Base-by-base conservation (phyloP, 306 rosid species). In the Lathyrus oleraceus region DNA sequence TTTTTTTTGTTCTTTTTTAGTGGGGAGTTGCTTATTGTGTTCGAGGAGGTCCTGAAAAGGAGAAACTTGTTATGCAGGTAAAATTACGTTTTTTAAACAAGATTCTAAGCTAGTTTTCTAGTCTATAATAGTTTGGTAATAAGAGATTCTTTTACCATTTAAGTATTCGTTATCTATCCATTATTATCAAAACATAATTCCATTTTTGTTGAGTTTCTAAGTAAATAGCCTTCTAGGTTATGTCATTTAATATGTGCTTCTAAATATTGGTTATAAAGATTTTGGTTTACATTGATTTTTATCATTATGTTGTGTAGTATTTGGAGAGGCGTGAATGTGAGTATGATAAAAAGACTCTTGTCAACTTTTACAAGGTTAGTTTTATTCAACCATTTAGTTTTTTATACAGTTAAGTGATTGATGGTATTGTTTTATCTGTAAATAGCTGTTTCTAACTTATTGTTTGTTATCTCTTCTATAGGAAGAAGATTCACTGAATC, bases 21-120 rank as follows among this genome's bases (percentile, higher is more conserved):
- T 95, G 99, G 99, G 99, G 99, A 54, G 85, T 89, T 77, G 99
- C 84, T 21, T 95, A 73, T 77, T 85, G 88, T 73, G 90, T 95
- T 21, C 80, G 84, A 2, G 95, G 99, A 23, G 92, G 91, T 63
- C 88, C 91, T 53, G 95, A 91, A 77, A 89, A 12, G 82, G 99
- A 95, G 84, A 86, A 73, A 47, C 25, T 65, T 61, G 90, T 84
- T 13, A 89, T 91, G 97, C 95, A 95, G 97, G 99, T 95, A 86
- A 23, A 10, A 0, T 44, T 25, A 15, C 61, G 28, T 25, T 32
- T 78, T 44, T 10, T n/a, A 6, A 15, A 27, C 0, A 14, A 48
- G 2, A 51, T 54, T 56, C 19, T 28, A 57, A 38, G 23, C 27
- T 21, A 6, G 21, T 61, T 57, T 25, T 35, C 11, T 28, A 10